Percentiles rank a stretch among this genome's conserved stretches.
phyloP scores from a whole-genome alignment of 805 yeast species.

The Cephaloascus fragrans region DNA sequence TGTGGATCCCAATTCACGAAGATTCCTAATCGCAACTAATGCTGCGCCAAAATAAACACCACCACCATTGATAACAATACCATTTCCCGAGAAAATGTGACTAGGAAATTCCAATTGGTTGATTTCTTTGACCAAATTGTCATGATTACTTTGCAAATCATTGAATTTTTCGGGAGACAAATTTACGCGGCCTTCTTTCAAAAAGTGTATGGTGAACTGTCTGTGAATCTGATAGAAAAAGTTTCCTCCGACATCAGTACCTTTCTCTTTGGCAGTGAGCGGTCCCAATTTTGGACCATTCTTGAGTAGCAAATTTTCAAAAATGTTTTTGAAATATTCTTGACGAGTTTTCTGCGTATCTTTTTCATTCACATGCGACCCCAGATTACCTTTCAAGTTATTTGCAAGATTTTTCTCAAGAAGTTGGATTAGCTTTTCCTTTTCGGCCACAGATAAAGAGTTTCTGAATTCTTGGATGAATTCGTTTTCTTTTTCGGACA shows the following conservation, averaged over 20 bases:
- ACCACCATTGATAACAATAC: slow-evolving; percentile 24
- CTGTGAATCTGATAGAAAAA: not conserved
- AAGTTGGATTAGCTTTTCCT: not conserved
- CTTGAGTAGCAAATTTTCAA: not conserved
- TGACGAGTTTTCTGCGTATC: not conserved
- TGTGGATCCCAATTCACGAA: slow-evolving; percentile 19
- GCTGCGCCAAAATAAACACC: slow-evolving; percentile 17
- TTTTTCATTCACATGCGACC: not conserved
- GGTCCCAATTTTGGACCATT: slow-evolving; percentile 5
- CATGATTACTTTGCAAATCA: slow-evolving; percentile 17
- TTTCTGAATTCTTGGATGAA: not conserved
- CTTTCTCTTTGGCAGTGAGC: slow-evolving; percentile 8
- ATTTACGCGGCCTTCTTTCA: not conserved
- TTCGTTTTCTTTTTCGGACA: not conserved
- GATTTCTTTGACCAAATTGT: slow-evolving; percentile 13
- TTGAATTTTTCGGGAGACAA: slow-evolving; percentile 6
- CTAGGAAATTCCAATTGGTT: slow-evolving; percentile 14
- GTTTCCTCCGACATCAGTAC: slow-evolving; percentile 2
- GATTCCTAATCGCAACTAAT: slow-evolving; percentile 17
- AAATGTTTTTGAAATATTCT: not conserved
- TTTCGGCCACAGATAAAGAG: not conserved
- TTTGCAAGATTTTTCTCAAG: not conserved
- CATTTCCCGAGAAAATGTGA: slow-evolving; percentile 16
- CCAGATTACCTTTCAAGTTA: not conserved
- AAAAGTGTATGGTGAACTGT: not conserved